Base-by-base conservation (phyloP, 1,284 basidiomycete genomes). In the Fomitopsis pinicola region DNA sequence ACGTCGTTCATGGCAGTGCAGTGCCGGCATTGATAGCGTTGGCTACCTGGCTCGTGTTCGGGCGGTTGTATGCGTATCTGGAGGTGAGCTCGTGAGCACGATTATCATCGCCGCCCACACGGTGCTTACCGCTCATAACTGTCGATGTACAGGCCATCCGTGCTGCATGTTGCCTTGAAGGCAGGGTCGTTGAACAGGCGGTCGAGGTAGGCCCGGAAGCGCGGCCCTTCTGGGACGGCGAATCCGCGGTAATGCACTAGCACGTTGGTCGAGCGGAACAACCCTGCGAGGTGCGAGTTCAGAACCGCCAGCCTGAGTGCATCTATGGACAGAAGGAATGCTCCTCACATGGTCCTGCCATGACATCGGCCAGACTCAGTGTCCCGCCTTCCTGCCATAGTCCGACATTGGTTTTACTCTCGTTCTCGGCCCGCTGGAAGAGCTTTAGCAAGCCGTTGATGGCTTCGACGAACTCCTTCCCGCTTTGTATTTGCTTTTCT, bases 161-260 rank as follows among this genome's bases (percentile, higher is more conserved):
- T 84, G 69, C 87, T 90, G 67, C 87, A 88, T 0, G 91, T 93
- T 12, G 77, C 75, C 68, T 81, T 83, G 76, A 93, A 88, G 3
- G 81, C 78, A 0, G 86, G 87, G 66, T 92, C 82, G 1, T 73
- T 74, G 50, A 89, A 79, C 22, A 92, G 69, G 19, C 85, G 76
- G 3, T 78, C 67, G 28, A 85, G 62, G 80, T 86, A 92, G 2
- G 73, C 78, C 26, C 75, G 69, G 69, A 88, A 82, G 52, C 78
- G 81, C 4, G 73, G 70, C 3, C 78, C 81, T 40, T 73, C 63
- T 0, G 83, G 85, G 42, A 86, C 67, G 50, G 80, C 76, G 67
- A 91, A 91, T 0, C 82, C 85, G 15, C 89, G 82, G 66, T 91
- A 93, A 69, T 90, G 85, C 58, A 79, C 81, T 48, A 93, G 74